Base-by-base conservation (phyloP, 2,329 filamentous ascomycete genomes). In the Aspergillus tamarii region DNA sequence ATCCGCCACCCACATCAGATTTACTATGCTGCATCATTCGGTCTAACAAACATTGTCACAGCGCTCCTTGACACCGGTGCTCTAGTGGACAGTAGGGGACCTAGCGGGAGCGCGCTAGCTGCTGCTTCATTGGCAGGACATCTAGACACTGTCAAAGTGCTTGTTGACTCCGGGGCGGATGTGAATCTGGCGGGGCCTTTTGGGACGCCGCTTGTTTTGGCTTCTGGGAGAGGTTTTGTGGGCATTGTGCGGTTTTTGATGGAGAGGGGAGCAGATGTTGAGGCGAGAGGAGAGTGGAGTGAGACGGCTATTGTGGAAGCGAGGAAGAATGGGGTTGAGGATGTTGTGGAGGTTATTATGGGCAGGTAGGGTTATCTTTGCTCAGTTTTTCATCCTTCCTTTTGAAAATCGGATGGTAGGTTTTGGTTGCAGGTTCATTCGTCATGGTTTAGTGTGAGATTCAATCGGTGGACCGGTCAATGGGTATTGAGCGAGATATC, bases 21-120 rank as follows among this genome's bases (percentile, higher is more conserved):
- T 1, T 60, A 60, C 46, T 60, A 60, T 23, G 57, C 57, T 19
- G 19, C 57, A 6, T 52, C 57, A 4, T 60, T 39, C 10, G 57
- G 57, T 11, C 46, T 60, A 19, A 26, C 32, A 1, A 10, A 12
- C 8, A 14, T 60, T 2, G 45, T 14, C 6, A 16, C 11, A 3
- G 11, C 9, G 3, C 34, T 60, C 0, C 26, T 60, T 45, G 45
- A 28, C 2, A 26, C 26, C 1, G 57, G 57, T 4, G 16, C 46
- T 12, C 57, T 16, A 9, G 46, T 53, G 7, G n/a, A 60, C 4
- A 60, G 46, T n/a, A 32, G 16, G 11, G 57, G 57, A 26, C 57
- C 46, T 1, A 34, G 45, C 4, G 57, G 57, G 1, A 60, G 45
- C n/a, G 57, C 43, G 16, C 19, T 60, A 12, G 57, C 57, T 3